Percentiles rank a stretch among this genome's conserved stretches.
These are phyloP conservation scores for Trichoderma atrobrunneum DNA, from an alignment of 2,329 filamentous ascomycete genomes.

Conservation along the genomic window DNA sequence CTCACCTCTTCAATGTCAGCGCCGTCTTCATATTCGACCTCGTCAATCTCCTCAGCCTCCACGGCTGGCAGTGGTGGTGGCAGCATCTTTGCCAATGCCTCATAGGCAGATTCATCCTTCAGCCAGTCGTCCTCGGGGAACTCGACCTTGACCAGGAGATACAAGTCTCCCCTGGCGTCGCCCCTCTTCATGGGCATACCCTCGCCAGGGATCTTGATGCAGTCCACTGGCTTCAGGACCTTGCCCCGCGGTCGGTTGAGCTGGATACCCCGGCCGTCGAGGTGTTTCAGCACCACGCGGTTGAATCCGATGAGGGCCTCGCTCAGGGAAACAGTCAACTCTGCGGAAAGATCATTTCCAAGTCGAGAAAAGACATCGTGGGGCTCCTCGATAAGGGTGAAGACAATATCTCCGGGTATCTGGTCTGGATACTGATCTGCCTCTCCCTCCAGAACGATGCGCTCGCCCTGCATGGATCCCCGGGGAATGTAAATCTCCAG, in stretches of 20 bases:
- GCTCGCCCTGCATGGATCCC: constrained; percentile 81
- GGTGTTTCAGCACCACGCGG: constrained; percentile 83
- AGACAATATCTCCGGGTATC: constrained; percentile 88
- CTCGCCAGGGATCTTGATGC: constrained; percentile 82
- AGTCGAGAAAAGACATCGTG: constrained; percentile 81
- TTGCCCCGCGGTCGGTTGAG: constrained; percentile 78
- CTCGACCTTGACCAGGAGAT: constrained; percentile 77
- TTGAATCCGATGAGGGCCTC: constrained; percentile 89
- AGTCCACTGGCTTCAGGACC: constrained; percentile 77
- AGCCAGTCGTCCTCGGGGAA: constrained; percentile 90
- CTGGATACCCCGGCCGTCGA: constrained; percentile 87
- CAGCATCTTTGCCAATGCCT: constrained; percentile 70
- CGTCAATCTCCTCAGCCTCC: constrained; percentile 72
- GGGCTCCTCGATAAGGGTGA: constrained; percentile 76
- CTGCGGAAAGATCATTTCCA: constrained; percentile 79
- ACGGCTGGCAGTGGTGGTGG: constrained; percentile 63
- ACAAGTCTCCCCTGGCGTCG: constrained; percentile 82
- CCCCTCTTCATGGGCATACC: constrained; percentile 92
- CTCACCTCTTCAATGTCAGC: constrained; percentile 76
- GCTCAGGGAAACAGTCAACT: constrained; percentile 74
- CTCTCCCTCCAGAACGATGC: constrained; percentile 86
- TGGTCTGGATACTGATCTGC: constrained; percentile 89
- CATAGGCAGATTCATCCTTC: constrained; percentile 65
- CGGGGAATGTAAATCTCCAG: constrained; percentile 94
- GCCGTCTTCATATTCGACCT: constrained; percentile 82